These are phyloP conservation scores for Monosporascus sp. DNA, from an alignment of 2,329 filamentous ascomycete genomes.

Conservation along the genomic window DNA sequence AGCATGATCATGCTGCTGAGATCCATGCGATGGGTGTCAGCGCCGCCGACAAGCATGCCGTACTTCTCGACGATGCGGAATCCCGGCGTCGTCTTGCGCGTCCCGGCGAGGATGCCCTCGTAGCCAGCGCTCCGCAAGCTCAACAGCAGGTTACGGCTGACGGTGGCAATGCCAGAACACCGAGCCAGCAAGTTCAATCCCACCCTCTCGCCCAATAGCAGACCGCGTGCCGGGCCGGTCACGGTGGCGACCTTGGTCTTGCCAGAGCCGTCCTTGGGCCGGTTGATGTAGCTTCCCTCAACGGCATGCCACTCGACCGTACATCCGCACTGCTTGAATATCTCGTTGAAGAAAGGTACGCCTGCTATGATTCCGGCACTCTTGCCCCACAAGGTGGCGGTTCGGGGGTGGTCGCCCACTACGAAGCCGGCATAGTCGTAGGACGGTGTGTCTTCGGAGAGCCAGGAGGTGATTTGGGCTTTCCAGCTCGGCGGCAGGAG, in stretches of 20 bases:
- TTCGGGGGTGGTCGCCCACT: slow-evolving; percentile 66
- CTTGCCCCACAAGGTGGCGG: slow-evolving; percentile 65
- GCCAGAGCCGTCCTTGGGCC: slow-evolving; percentile 45
- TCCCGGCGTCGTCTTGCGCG: slow-evolving; percentile 92
- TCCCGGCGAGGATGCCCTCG: slow-evolving; percentile 81
- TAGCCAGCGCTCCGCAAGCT: slow-evolving; percentile 65
- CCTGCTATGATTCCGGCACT: slow-evolving; percentile 80
- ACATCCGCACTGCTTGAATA: slow-evolving; percentile 86
- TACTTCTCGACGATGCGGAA: slow-evolving; percentile 98
- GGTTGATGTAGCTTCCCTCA: slow-evolving; percentile 68
- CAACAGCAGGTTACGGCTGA: slow-evolving; percentile 50
- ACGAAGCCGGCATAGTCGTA: slow-evolving; percentile 98
- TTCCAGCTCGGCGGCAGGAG: slow-evolving; percentile 86
- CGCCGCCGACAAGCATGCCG: slow-evolving; percentile 90
- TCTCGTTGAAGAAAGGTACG: slow-evolving; percentile 90
- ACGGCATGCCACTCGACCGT: slow-evolving; percentile 80
- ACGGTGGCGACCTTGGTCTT: slow-evolving; percentile 73
- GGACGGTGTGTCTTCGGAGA: slow-evolving; percentile 91
- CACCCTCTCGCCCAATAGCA: slow-evolving; percentile 89
- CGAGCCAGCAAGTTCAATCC: slow-evolving; percentile 86
- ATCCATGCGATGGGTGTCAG: slow-evolving; percentile 88
- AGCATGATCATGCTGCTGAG: slow-evolving; percentile 95
- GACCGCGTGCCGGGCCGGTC: slow-evolving; percentile 69
- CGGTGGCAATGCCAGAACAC: slow-evolving; percentile 86
- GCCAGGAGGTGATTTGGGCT: slow-evolving; percentile 73